Conservation (phyloP, 192 early-diverging fungal genomes). For the Linnemannia hyalina region DNA sequence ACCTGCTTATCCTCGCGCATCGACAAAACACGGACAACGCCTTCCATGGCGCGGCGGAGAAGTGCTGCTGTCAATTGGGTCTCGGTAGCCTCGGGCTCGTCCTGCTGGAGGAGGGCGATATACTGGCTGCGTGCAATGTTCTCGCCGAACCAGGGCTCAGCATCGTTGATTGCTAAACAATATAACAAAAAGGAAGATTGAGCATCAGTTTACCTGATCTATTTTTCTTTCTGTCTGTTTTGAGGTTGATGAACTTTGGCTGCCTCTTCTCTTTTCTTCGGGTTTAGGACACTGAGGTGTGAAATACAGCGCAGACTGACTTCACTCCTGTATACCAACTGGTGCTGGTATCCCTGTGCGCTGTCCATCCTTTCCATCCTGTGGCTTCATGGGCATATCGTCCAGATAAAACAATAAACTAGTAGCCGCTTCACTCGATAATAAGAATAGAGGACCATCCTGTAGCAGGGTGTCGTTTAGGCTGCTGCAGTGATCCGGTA, state of each 20-base stretch:
- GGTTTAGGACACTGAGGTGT: neutral
- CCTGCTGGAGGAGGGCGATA: slow-evolving; percentile 71
- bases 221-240: neutral
- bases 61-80: slow-evolving; percentile 80
- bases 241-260: neutral
- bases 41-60: slow-evolving; percentile 87
- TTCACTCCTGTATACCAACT: neutral
- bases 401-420: too few relatives aligned
- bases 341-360: neutral
- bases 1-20: slow-evolving; percentile 88
- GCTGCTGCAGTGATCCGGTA: neutral
- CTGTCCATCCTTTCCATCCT: neutral
- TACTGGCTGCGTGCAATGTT: slow-evolving; percentile 79
- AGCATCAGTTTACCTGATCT: neutral
- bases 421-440: neutral
- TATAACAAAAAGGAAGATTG: neutral
- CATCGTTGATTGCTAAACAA: slow-evolving; percentile 49
- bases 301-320: neutral
- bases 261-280: neutral
- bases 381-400: neutral
- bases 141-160: slow-evolving; percentile 79
- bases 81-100: slow-evolving; percentile 71
- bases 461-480: neutral
- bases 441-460: neutral
- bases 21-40: slow-evolving; percentile 81